These are phyloP conservation scores for Candida pseudocylindracea DNA, from an alignment of 1,139 yeast genomes.

Conservation along the genomic window DNA sequence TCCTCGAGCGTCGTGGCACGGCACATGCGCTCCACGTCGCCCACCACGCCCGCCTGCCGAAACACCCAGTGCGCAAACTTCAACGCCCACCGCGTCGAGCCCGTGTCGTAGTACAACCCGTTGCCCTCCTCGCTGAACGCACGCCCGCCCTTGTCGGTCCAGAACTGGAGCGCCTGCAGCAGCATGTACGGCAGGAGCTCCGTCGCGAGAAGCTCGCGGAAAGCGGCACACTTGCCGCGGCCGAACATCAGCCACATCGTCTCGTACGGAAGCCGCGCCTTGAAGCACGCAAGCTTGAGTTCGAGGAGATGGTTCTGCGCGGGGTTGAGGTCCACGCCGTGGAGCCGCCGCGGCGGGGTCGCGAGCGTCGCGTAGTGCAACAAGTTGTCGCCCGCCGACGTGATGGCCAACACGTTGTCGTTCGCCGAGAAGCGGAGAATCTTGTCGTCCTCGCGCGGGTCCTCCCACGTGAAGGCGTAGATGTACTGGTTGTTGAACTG, in stretches of 20 bases:
- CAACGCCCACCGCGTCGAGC: slow-evolving; percentile 73
- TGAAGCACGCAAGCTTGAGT: slow-evolving; percentile 50
- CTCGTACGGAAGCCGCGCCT: slow-evolving; percentile 24
- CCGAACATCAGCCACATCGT: slow-evolving; percentile 63
- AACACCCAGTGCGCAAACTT: slow-evolving; percentile 43
- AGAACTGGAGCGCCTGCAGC: slow-evolving; percentile 61
- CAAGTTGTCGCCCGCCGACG: slow-evolving; percentile 73
- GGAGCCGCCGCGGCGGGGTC: slow-evolving; percentile 52
- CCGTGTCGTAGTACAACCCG: slow-evolving; percentile 51
- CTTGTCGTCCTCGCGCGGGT: slow-evolving; percentile 58
- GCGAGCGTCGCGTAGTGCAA: slow-evolving; percentile 53
- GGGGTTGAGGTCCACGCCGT: slow-evolving; percentile 73
- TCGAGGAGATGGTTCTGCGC: slow-evolving; percentile 64
- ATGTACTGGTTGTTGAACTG: slow-evolving; percentile 64
- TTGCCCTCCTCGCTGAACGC: slow-evolving; percentile 29
- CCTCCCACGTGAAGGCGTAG: slow-evolving; percentile 83
- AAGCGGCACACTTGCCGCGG: slow-evolving; percentile 36
- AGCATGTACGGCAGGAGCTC: slow-evolving; percentile 50
- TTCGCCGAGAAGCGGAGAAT: slow-evolving; percentile 35
- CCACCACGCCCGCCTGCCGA: slow-evolving; percentile 26
- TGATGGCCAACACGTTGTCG: slow-evolving; percentile 62
- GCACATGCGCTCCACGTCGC: slow-evolving; percentile 32
- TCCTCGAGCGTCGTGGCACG: slow-evolving; percentile 33
- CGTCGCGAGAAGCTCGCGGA: slow-evolving; percentile 21
- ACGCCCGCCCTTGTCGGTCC: slow-evolving; percentile 41